Percentiles rank a stretch among this genome's conserved stretches.
Evolutionary conservation across 2,329 filamentous ascomycete genomes (phyloP).

Genomic region (Nemania sp.): DNA sequence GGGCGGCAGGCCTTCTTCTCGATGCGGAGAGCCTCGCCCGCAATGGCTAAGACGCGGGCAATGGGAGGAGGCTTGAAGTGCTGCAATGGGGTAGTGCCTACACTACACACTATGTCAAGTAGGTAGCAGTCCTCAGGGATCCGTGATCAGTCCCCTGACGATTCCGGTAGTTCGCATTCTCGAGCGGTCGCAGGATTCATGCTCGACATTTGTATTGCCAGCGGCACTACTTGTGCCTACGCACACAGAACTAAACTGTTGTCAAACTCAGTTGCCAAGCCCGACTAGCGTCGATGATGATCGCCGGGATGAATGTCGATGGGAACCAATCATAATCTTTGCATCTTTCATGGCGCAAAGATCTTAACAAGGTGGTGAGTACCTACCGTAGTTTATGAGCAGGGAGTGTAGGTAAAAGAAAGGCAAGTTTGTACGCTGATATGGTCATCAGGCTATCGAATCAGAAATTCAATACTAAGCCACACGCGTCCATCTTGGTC

Average conservation of each 20-base stretch:
- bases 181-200: slow-evolving; percentile 9
- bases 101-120: not conserved
- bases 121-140: not conserved
- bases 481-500: not conserved
- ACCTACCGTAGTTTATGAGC: not conserved
- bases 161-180: slow-evolving; percentile 10
- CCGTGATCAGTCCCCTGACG: slow-evolving; percentile 1
- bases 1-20: slow-evolving; percentile 12
- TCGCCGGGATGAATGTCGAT: not conserved
- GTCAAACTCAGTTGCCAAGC: slow-evolving; percentile 9
- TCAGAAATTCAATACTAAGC: slow-evolving; percentile 13
- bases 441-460: not conserved
- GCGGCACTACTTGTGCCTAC: not conserved
- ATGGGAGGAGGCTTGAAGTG: slow-evolving; percentile 3
- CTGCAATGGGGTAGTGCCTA: not conserved
- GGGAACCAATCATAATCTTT: not conserved
- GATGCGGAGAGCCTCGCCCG: slow-evolving; percentile 8
- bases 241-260: not conserved
- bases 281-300: slow-evolving; percentile 1
- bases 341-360: not conserved
- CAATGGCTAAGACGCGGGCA: not conserved
- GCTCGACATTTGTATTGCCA: slow-evolving; percentile 16
- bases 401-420: not conserved
- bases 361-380: not conserved
- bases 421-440: not conserved